Evolutionary conservation across 192 early-diverging fungal species (phyloP).

Genomic region (Coemansia sp.): DNA sequence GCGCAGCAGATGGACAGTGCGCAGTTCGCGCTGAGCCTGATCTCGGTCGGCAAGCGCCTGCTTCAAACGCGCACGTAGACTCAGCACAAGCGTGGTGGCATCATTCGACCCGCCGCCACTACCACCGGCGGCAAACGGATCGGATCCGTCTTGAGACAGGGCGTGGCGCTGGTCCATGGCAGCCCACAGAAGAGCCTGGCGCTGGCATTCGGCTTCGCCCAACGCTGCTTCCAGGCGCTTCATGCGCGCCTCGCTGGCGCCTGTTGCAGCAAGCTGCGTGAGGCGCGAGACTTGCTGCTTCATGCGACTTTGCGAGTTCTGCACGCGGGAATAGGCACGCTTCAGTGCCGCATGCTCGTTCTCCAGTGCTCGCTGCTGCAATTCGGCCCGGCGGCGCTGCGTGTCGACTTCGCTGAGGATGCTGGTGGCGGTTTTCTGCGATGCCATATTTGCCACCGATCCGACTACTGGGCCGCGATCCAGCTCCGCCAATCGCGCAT

Average conservation of each 20-base stretch:
- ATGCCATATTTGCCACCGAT: constrained; percentile 15
- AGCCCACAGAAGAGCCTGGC: constrained; percentile 43
- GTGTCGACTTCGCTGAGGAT: constrained; percentile 49
- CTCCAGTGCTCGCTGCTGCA: constrained; percentile 33
- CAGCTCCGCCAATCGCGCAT: constrained; percentile 36
- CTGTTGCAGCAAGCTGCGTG: constrained; percentile 43
- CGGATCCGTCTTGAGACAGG: background rate
- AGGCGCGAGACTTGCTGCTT: constrained; percentile 50
- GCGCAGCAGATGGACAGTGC: constrained; percentile 39
- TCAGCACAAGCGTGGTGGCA: constrained; percentile 24
- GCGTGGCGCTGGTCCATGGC: constrained; percentile 37
- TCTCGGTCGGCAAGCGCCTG: constrained; percentile 28
- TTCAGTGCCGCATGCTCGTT: constrained; percentile 36
- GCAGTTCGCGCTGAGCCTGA: constrained; percentile 44
- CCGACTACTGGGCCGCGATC: constrained; percentile 15
- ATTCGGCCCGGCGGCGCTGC: constrained; percentile 31
- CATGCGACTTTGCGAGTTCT: constrained; percentile 42
- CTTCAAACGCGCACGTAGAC: constrained; percentile 36
- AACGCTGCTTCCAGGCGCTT: constrained; percentile 45
- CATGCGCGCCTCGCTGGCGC: constrained; percentile 44
- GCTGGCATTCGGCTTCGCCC: constrained; percentile 51
- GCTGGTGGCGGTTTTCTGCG: constrained; percentile 39
- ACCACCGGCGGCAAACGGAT: background rate
- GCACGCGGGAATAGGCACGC: constrained; percentile 33
- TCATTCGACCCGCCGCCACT: constrained; percentile 8